Evolutionary conservation across 176 grass and related monocot genomes (phyloP), one percentile per base, ranked within the genome.

Genomic region (Eleusine coracana): DNA sequence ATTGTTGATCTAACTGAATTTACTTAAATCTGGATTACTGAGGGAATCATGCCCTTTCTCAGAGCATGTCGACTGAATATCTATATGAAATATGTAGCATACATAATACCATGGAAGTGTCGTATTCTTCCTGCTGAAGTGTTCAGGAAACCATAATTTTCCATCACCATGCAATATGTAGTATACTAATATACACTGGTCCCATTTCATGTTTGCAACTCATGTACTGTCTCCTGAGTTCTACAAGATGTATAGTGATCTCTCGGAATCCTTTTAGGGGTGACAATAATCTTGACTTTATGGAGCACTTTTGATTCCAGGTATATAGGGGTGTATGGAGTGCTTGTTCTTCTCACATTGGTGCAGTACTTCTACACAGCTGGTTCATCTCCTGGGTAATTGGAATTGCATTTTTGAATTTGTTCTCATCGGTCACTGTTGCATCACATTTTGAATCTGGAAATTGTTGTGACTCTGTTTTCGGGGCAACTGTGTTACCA

Each of bases 331-430:
- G 56, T 73, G 27, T 98, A 98, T 50, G 88, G 88, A 65, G 71
- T 83, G 49, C 79, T 98, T 75, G 70, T 98, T 92, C 62, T 91
- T 60, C 78, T 83, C 12, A 64, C 96, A 34, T 54, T 98, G 82
- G 68, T 61, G 10, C 96, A 95, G 41, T 98, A 95, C 86, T 86
- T 98, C 66, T 88, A 83, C 63, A 95, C 96, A 66, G 81, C 91
- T 82, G 85, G 81, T 58, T 93, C 96, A 73, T 91, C 90, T 38
- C 96, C 96, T 72, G 96, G 92, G 96, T 98, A 91, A 69, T 58
- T 90, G 40, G 48, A 31, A 50, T 63, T 77, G 40, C n/a, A 52
- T 85, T 42, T 49, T 55, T 48, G 2, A 73, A 34, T 77, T 39
- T 79, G 48, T 82, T 81, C 29, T 63, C 70, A 67, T 63, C n/a